Evolutionary conservation across 345 rosid genomes (phyloP).

Genomic region (Mangifera indica): DNA sequence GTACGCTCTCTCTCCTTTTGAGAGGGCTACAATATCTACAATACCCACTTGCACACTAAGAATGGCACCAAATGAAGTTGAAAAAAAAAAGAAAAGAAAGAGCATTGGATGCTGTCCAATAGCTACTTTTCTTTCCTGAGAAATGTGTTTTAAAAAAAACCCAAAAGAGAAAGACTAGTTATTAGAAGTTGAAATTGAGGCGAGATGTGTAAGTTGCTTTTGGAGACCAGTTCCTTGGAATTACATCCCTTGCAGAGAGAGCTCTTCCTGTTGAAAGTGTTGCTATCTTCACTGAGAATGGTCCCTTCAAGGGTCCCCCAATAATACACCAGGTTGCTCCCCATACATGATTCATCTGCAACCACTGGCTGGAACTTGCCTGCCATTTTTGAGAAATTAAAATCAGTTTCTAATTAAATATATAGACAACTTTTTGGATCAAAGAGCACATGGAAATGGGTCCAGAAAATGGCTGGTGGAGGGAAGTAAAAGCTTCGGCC

Average conservation of each 20-base stretch:
- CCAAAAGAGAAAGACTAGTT: slow-evolving; percentile 3
- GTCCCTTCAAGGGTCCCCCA: slow-evolving; percentile 80
- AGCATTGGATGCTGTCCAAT: slow-evolving; percentile 28
- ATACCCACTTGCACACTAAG: slow-evolving; percentile 22
- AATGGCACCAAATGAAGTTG: background rate
- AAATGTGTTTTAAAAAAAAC: background rate
- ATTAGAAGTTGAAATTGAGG: slow-evolving; percentile 58
- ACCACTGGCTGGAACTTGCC: slow-evolving; percentile 72
- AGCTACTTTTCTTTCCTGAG: slow-evolving; percentile 5
- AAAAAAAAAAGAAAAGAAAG: background rate
- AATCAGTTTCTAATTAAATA: background rate
- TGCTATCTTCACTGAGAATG: slow-evolving; percentile 84
- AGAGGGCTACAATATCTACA: slow-evolving; percentile 45
- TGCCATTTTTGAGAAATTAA: slow-evolving; percentile 26
- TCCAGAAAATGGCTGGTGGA: slow-evolving; percentile 12
- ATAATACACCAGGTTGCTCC: slow-evolving; percentile 86
- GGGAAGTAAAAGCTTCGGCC: background rate
- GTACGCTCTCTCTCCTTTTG: slow-evolving; percentile 51
- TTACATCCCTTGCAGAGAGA: slow-evolving; percentile 80
- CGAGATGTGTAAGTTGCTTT: slow-evolving; percentile 91
- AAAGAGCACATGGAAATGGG: slow-evolving; percentile 25
- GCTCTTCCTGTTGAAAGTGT: slow-evolving; percentile 64
- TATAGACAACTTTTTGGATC: too few relatives aligned
- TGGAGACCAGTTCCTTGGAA: slow-evolving; percentile 84
- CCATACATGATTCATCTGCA: slow-evolving; percentile 92